These are phyloP conservation scores for Volutella citrinella DNA, from an alignment of 2,329 filamentous ascomycete genomes.

Conservation along the genomic window DNA sequence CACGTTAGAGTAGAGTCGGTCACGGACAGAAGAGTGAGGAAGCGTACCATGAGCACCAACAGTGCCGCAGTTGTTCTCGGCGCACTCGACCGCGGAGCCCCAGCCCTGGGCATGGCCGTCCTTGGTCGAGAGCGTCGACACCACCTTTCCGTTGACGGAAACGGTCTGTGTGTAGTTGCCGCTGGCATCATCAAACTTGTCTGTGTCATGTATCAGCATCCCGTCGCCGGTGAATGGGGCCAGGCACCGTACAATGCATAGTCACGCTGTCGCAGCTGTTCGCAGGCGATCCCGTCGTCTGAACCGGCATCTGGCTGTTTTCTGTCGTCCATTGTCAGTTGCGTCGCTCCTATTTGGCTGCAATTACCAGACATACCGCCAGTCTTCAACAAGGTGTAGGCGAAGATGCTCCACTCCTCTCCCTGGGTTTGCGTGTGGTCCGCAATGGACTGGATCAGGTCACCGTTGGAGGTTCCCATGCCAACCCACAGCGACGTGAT, in stretches of 20 bases:
- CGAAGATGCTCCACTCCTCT: conserved; percentile 42
- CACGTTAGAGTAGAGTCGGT: too few relatives aligned
- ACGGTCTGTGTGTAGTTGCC: conserved; percentile 18
- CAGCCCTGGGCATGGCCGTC: conserved; percentile 40
- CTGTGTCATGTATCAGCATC: conserved; percentile 1
- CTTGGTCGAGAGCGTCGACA: conserved; percentile 43
- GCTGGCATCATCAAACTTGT: conserved; percentile 14
- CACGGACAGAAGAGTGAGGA: too few relatives aligned
- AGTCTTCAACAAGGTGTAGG: conserved; percentile 39
- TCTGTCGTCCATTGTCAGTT: too few relatives aligned
- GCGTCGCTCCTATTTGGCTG: fast-evolving
- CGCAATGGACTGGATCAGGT: conserved; percentile 45
- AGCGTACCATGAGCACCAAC: conserved; percentile 19
- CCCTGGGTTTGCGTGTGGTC: conserved; percentile 30
- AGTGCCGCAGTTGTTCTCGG: conserved; percentile 71
- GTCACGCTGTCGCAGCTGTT: too few relatives aligned
- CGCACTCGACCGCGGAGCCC: conserved; percentile 54
- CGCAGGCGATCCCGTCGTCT: too few relatives aligned
- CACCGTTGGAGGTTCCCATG: conserved; percentile 44
- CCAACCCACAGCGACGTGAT: conserved; percentile 44
- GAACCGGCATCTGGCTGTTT: too few relatives aligned
- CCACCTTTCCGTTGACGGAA: conserved; percentile 18
- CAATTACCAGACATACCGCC: conserved; percentile 9
- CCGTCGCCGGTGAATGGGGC: too few relatives aligned
- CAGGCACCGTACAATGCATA: too few relatives aligned